A percentile compares a stretch with the other conserved stretches of the same genome.
Conservation (phyloP, 345 rosid species). For the Triadica sebifera region DNA sequence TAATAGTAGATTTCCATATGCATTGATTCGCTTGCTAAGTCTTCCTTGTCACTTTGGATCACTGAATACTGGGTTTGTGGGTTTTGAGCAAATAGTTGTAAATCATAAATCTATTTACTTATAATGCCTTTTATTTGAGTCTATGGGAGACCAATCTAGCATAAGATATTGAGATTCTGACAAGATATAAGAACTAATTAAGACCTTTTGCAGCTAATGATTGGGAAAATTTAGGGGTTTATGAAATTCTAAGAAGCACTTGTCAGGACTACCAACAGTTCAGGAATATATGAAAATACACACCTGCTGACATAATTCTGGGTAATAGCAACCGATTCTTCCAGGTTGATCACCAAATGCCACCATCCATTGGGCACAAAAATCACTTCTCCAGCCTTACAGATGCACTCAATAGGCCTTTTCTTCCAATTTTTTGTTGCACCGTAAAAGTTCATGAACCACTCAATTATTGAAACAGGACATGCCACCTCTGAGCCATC, state of each 20-base stretch:
- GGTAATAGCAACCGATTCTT: conserved; percentile 90
- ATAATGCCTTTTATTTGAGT: not conserved
- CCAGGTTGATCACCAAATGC: conserved; percentile 95
- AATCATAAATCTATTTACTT: not conserved
- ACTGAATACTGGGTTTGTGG: not conserved
- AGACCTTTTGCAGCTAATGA: not conserved
- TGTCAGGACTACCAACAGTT: not conserved
- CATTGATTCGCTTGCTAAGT: not conserved
- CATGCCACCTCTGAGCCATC: conserved; percentile 98
- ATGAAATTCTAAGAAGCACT: not conserved
- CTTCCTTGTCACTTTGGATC: not conserved
- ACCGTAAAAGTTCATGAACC: conserved; percentile 97
- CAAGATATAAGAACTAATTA: not conserved
- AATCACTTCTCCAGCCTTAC: conserved; percentile 92
- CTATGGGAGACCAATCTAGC: not conserved
- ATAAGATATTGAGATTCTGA: not conserved
- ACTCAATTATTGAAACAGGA: conserved; percentile 91
- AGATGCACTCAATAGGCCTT: conserved; percentile 84
- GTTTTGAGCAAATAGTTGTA: not conserved
- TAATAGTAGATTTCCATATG: not conserved
- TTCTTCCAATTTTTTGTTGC: conserved; percentile 70
- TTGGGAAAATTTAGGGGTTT: not conserved
- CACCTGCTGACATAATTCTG: conserved; percentile 98
- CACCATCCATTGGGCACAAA: conserved; percentile 99
- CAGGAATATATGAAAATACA: not conserved